Evolutionary conservation across 192 early-diverging fungal species (phyloP).

Genomic region (Coemansia sp.): DNA sequence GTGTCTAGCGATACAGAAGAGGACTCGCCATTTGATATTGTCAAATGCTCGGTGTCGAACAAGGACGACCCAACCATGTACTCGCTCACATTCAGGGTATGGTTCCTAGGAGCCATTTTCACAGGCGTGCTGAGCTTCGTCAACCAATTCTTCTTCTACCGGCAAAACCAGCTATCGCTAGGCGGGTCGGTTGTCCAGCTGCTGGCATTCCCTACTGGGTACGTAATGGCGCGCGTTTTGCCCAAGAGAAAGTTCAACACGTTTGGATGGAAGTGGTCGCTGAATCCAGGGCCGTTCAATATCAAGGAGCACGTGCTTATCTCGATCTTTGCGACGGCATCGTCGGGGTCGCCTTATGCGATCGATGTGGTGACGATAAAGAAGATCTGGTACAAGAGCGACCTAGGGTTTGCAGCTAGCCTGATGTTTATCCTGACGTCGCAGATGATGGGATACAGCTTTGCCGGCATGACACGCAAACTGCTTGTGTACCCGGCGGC

Average conservation of each 20-base stretch:
- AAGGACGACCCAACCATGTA: slow-evolving; percentile 66
- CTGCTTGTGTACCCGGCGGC: slow-evolving; percentile 80
- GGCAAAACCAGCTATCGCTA: slow-evolving; percentile 74
- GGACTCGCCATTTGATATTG: slow-evolving; percentile 63
- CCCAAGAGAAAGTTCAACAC: slow-evolving; percentile 55
- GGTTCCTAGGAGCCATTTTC: slow-evolving; percentile 69
- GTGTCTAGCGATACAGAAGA: slow-evolving; percentile 21
- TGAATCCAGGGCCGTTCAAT: slow-evolving; percentile 83
- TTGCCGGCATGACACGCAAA: slow-evolving; percentile 71
- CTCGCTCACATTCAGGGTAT: slow-evolving; percentile 70
- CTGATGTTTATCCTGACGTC: slow-evolving; percentile 73
- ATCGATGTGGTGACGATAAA: slow-evolving; percentile 74
- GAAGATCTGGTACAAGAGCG: slow-evolving; percentile 66
- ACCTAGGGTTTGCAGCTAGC: slow-evolving; percentile 65
- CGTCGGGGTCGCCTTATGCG: slow-evolving; percentile 69
- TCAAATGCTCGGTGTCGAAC: slow-evolving; percentile 65
- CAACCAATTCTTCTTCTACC: slow-evolving; percentile 84
- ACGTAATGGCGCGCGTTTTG: slow-evolving; percentile 60
- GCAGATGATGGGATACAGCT: slow-evolving; percentile 63
- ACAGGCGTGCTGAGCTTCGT: slow-evolving; percentile 62
- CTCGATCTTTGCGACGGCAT: slow-evolving; percentile 72
- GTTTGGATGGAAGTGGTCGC: slow-evolving; percentile 54
- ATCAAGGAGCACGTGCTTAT: slow-evolving; percentile 88
- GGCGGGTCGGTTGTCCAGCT: slow-evolving; percentile 70
- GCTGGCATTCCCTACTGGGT: slow-evolving; percentile 73